phyloP scores from a whole-genome alignment of 2,329 filamentous ascomycete species.

The Fusarium sp. region DNA sequence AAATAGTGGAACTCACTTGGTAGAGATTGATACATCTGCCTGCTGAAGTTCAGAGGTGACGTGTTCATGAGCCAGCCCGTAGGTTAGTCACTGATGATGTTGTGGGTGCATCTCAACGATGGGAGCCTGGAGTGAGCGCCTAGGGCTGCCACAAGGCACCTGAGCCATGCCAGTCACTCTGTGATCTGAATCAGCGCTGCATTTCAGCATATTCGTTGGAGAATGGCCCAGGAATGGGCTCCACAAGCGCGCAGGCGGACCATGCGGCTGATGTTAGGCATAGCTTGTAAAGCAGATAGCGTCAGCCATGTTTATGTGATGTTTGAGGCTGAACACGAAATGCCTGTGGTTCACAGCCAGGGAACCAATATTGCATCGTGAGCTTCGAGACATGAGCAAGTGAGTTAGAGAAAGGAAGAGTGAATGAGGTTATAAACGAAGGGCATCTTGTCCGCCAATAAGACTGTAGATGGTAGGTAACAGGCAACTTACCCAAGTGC shows the following conservation, averaged over 20 bases:
- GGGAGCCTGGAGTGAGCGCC: conserved; percentile 17
- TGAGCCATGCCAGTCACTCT: conserved; percentile 18
- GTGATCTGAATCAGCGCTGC: conserved; percentile 12
- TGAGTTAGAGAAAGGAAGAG: conserved; percentile 8
- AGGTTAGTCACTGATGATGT: background rate
- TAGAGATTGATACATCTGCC: background rate
- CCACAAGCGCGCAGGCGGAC: conserved; percentile 15
- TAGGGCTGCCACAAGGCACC: conserved; percentile 29
- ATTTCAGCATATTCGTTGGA: conserved; percentile 10
- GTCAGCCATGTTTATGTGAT: background rate
- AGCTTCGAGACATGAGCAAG: background rate
- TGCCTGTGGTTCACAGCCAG: background rate
- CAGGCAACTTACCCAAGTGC: background rate
- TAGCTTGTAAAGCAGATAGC: background rate
- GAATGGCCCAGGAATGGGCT: conserved; percentile 27
- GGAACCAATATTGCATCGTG: background rate
- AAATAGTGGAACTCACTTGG: conserved; percentile 15
- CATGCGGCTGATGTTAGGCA: conserved; percentile 27
- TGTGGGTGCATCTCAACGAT: conserved; percentile 1
- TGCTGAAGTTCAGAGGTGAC: background rate
- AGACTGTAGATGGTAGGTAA: background rate
- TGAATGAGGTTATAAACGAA: background rate
- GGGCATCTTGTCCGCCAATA: background rate
- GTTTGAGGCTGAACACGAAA: background rate
- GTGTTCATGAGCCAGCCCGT: background rate